phyloP scores from a whole-genome alignment of 2,329 filamentous ascomycete species.

The Bipolaris bicolor region DNA sequence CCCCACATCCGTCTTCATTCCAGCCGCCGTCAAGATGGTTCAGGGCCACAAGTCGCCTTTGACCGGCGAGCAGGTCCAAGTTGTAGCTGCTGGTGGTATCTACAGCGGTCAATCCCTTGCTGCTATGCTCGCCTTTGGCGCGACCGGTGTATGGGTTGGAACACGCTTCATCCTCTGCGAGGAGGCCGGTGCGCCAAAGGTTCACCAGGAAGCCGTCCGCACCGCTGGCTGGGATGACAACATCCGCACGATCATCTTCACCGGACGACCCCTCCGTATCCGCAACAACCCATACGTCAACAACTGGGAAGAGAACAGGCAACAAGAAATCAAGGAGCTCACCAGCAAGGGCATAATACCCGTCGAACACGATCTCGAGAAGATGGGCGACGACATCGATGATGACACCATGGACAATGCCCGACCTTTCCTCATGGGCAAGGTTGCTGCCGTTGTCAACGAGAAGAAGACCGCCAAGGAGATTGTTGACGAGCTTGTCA shows the following conservation, averaged over 20 bases:
- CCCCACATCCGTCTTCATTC: constrained; percentile 89
- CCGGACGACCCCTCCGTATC: constrained; percentile 90
- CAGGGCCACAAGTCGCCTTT: constrained; percentile 83
- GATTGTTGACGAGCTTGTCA: constrained; percentile 93
- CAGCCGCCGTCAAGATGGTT: constrained; percentile 82
- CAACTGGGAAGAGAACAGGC: constrained; percentile 95
- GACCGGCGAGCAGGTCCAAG: constrained; percentile 85
- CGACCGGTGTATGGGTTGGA: constrained; percentile 92
- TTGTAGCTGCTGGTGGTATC: constrained; percentile 91
- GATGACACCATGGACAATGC: constrained; percentile 93
- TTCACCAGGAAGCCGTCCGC: constrained; percentile 93
- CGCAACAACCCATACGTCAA: constrained; percentile 91
- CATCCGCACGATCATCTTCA: constrained; percentile 97
- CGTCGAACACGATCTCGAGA: constrained; percentile 93
- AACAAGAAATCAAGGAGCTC: constrained; percentile 88
- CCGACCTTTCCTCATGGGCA: constrained; percentile 92
- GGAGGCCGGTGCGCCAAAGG: constrained; percentile 90
- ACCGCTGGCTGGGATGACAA: constrained; percentile 95
- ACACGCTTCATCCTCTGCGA: constrained; percentile 93
- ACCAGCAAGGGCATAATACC: constrained; percentile 89
- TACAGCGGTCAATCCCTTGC: constrained; percentile 91
- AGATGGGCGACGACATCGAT: constrained; percentile 67
- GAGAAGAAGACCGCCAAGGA: constrained; percentile 90
- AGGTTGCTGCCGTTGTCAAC: constrained; percentile 91
- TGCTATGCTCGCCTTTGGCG: constrained; percentile 89